Percentiles rank a stretch among this genome's conserved stretches.
Evolutionary conservation across 164 flowering plant genomes (phyloP).

Genomic region (Vitis rupestris): DNA sequence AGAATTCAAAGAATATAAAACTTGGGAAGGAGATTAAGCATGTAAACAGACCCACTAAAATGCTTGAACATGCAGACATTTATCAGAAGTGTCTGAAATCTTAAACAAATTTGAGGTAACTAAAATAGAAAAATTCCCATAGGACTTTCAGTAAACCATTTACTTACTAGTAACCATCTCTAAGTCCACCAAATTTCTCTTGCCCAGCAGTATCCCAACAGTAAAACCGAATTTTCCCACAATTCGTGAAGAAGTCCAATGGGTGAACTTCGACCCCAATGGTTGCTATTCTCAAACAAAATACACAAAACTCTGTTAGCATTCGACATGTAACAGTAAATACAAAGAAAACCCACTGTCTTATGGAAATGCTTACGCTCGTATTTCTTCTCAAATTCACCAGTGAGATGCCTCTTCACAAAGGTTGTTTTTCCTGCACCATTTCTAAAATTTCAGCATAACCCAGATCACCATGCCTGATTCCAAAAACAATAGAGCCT

Average conservation of each 20-base stretch:
- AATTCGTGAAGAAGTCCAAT: constrained; percentile 61
- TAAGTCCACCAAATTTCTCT: constrained; percentile 66
- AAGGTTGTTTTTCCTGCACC: constrained; percentile 46
- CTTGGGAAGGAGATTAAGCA: neutral
- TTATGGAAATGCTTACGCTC: constrained; percentile 33
- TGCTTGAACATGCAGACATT: neutral
- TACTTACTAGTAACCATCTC: constrained; percentile 75
- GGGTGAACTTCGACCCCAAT: constrained; percentile 79
- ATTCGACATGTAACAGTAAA: neutral
- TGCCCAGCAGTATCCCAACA: constrained; percentile 84
- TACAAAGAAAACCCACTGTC: neutral
- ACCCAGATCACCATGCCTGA: too few species aligned
- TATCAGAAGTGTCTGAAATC: too few species aligned
- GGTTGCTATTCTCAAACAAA: constrained; percentile 24
- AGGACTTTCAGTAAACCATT: neutral
- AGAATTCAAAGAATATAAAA: too few species aligned
- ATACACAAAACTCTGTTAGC: neutral
- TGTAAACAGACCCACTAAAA: neutral
- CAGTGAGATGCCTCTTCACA: constrained; percentile 49
- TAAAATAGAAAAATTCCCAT: neutral
- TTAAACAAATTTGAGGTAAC: neutral
- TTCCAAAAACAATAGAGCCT: too few species aligned
- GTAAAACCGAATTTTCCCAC: constrained; percentile 60
- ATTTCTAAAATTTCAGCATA: neutral
- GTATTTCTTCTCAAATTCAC: constrained; percentile 52